Percentiles rank a stretch among this genome's conserved stretches.
Evolutionary conservation across 169 alveolate genomes (phyloP).

Genomic region (Eimeria falciformis): DNA sequence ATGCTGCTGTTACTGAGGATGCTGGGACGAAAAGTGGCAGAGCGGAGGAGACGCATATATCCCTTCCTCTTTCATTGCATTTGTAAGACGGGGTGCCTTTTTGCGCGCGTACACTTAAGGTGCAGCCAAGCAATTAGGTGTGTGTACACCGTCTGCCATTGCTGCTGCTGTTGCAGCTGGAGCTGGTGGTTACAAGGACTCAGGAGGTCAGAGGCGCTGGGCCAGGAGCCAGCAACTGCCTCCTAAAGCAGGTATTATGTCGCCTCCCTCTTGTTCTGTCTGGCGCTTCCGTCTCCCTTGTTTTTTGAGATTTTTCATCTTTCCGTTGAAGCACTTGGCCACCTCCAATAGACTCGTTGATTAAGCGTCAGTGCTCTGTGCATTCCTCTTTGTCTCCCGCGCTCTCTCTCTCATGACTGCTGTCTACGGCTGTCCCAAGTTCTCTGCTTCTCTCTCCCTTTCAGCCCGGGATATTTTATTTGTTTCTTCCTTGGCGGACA

Average conservation of each 20-base stretch:
- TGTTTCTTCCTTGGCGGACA: not conserved
- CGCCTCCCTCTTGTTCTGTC: not conserved
- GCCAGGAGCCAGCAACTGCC: slow-evolving; percentile 41
- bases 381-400: not conserved
- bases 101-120: too few species aligned
- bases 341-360: too few species aligned
- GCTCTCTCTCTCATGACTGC: not conserved
- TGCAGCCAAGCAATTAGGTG: too few species aligned
- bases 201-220: not conserved
- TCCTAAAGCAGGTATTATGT: slow-evolving; percentile 31
- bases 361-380: too few species aligned
- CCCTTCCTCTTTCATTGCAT: too few species aligned
- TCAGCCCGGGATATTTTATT: not conserved
- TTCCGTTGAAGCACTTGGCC: too few species aligned
- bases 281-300: not conserved
- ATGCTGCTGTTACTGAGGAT: too few species aligned
- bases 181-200: slow-evolving; percentile 11
- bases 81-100: too few species aligned
- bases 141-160: not conserved
- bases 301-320: not conserved
- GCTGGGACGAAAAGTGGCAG: too few species aligned
- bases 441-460: not conserved
- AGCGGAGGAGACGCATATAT: too few species aligned
- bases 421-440: not conserved
- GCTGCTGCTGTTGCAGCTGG: slow-evolving; percentile 32